Evolutionary conservation across 371 early-diverging fungal genomes (phyloP), one percentile per base, ranked within the genome.

Genomic region (Syncephalastrum contaminatum): DNA sequence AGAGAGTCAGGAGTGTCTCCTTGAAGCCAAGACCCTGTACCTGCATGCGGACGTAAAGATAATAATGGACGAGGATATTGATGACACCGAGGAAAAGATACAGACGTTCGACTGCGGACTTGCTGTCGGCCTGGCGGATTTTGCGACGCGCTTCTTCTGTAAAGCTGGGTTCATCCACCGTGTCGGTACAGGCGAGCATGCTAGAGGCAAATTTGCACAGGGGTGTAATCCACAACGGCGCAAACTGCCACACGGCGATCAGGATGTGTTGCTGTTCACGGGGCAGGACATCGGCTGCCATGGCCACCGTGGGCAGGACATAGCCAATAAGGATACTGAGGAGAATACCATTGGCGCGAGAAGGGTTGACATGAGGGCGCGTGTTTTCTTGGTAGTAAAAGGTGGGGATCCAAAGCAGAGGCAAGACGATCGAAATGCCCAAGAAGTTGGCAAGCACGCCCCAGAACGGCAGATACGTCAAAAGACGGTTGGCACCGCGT

Each of bases 281-380:
- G 4, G 19, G 19, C 7, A 51, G 16, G 6, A 51, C 22, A 30
- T 30, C 36, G 12, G 36, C 36, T 5, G 36, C 36, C 55, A 56
- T 56, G 5, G 27, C 27, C 7, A 39, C 52, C 10, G 62, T 61
- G 12, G 56, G 55, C n/a, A 51, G 6, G 4, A 51, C 51, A 45
- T 61, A 61, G 27, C 53, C 62, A 21, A 44, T 27, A 3, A 61
- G 10, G 4, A 48, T 46, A 44, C 50, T 30, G 15, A 61, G 10
- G 16, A 61, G 45, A 19, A 61, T 51, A 12, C 46, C 56, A 54
- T 61, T 61, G 47, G 53, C 51, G 24, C 56, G 55, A 13, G 45
- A 10, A 12, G 59, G 47, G 39, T 30, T 30, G 36, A 30, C 36
- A 10, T 45, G 18, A 20, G 53, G 21, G 19, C 46, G 19, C 19